Evolutionary conservation across 1,284 basidiomycete species (phyloP).

Genomic region (Microbotryum saponariae): DNA sequence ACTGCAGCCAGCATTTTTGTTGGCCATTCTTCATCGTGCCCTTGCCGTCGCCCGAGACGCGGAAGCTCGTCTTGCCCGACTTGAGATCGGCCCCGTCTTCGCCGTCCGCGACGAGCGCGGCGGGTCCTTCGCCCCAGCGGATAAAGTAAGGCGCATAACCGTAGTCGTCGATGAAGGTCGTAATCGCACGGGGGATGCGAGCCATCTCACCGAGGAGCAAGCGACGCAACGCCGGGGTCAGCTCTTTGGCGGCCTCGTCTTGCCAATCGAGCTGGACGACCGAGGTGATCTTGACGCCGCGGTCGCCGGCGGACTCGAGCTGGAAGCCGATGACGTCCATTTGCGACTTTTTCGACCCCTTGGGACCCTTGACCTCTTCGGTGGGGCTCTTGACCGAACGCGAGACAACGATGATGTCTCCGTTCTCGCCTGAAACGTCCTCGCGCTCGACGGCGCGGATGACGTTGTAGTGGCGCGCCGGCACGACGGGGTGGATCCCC

Average conservation of each 20-base stretch:
- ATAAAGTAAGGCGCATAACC: slow-evolving; percentile 32
- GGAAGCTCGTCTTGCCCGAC: slow-evolving; percentile 20
- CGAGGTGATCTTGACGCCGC: slow-evolving; percentile 14
- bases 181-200: slow-evolving; percentile 10
- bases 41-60: slow-evolving; percentile 14
- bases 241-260: background rate
- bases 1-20: slow-evolving; percentile 31
- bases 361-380: slow-evolving; percentile 13
- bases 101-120: slow-evolving; percentile 18
- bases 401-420: slow-evolving; percentile 19
- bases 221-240: slow-evolving; percentile 17
- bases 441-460: slow-evolving; percentile 22
- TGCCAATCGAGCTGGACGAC: slow-evolving; percentile 10
- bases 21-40: slow-evolving; percentile 23
- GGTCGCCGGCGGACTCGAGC: slow-evolving; percentile 7
- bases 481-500: slow-evolving; percentile 24
- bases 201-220: slow-evolving; percentile 25
- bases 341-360: slow-evolving; percentile 3
- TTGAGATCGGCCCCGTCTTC: slow-evolving; percentile 13
- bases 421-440: slow-evolving; percentile 18
- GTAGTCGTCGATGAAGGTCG: slow-evolving; percentile 22
- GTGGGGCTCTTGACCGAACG: slow-evolving; percentile 13
- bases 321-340: slow-evolving; percentile 23
- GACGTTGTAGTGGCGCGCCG: slow-evolving; percentile 17
- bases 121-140: slow-evolving; percentile 29